These are phyloP conservation scores for Sporothrix brunneoviolacea DNA, from an alignment of 2,329 filamentous ascomycete species.

Conservation along the genomic window DNA sequence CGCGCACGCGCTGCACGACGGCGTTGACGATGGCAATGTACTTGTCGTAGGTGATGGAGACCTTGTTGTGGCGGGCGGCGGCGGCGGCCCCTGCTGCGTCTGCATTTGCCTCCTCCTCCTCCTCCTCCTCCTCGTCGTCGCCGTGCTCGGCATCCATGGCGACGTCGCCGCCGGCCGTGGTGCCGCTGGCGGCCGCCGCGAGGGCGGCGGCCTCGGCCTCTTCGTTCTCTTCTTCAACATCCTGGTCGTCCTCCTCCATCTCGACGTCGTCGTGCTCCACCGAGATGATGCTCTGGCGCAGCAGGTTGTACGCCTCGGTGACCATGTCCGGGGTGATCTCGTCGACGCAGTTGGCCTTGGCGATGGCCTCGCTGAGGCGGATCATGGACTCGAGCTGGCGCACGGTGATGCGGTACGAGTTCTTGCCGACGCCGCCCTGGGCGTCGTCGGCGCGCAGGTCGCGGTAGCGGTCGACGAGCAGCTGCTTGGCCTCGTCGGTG, in stretches of 20 bases:
- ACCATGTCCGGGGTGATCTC: conserved; percentile 83
- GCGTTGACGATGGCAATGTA: conserved; percentile 86
- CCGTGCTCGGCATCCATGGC: conserved; percentile 41
- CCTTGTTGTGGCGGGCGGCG: conserved; percentile 45
- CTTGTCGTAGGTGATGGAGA: conserved; percentile 91
- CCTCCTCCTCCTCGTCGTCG: conserved; percentile 30
- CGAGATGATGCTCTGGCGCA: conserved; percentile 91
- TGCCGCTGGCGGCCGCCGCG: conserved; percentile 25
- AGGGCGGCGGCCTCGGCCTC: conserved; percentile 8
- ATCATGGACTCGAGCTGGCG: conserved; percentile 95
- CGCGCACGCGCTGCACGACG: conserved; percentile 74
- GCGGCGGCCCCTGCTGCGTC: neutral
- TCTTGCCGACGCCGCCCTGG: conserved; percentile 86
- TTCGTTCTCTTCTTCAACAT: conserved; percentile 49
- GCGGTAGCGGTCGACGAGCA: conserved; percentile 90
- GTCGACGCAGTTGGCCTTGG: conserved; percentile 92
- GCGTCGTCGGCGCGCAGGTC: conserved; percentile 89
- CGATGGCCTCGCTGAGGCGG: conserved; percentile 92
- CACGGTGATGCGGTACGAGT: conserved; percentile 96
- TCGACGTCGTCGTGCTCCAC: conserved; percentile 98
- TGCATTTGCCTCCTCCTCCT: conserved; percentile 24
- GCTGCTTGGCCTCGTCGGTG: conserved; percentile 74
- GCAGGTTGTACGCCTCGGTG: conserved; percentile 81
- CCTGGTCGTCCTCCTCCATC: conserved; percentile 74
- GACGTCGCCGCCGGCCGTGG: conserved; percentile 38